A percentile compares a stretch with the other conserved stretches of the same genome.
Conservation (phyloP, 352 stramenopile genomes). For the Phytophthora europaea region DNA sequence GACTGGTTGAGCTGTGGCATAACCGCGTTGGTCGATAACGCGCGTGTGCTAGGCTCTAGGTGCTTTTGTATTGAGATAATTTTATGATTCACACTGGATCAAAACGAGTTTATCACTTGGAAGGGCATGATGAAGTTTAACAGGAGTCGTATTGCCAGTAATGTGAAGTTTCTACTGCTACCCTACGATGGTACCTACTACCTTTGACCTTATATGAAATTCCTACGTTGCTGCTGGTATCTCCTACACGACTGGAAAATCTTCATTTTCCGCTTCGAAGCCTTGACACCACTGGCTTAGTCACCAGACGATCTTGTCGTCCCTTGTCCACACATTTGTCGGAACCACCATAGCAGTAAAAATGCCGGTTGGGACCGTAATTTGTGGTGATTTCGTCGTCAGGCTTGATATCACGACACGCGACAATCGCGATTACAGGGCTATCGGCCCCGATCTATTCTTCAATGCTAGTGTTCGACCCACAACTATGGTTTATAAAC, state of each 20-base stretch:
- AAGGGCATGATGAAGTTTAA: not conserved
- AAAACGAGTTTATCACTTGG: not conserved
- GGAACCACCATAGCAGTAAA: not conserved
- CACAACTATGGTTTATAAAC: not conserved
- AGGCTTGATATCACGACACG: not conserved
- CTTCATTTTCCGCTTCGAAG: not conserved
- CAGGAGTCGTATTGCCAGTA: not conserved
- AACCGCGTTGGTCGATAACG: not conserved
- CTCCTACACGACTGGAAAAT: not conserved
- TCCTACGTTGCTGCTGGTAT: not conserved
- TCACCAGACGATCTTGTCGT: not conserved
- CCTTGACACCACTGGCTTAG: not conserved
- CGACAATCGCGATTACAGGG: not conserved
- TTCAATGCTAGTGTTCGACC: not conserved
- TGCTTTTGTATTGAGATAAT: not conserved
- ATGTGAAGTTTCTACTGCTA: not conserved
- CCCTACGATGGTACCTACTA: not conserved
- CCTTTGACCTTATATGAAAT: not conserved
- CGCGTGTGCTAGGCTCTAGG: not conserved
- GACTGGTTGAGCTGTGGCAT: not conserved
- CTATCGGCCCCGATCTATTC: not conserved
- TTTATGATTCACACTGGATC: not conserved
- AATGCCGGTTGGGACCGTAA: not conserved
- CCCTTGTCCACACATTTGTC: not conserved
- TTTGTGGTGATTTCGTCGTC: not conserved